Evolutionary conservation across 2,329 filamentous ascomycete species (phyloP).

Genomic region (Colletotrichum orchidophilum): DNA sequence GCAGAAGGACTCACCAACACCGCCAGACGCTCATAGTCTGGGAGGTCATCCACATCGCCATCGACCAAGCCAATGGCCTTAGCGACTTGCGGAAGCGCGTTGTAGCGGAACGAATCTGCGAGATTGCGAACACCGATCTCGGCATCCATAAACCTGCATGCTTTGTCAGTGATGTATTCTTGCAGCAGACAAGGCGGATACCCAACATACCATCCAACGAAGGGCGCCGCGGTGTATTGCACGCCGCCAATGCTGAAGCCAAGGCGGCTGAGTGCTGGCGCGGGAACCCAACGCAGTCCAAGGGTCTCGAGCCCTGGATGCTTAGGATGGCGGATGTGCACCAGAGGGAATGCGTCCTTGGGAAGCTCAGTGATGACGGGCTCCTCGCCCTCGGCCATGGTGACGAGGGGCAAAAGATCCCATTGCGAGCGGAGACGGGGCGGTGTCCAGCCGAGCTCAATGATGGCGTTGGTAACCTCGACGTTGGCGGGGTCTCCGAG

Average conservation of each 20-base stretch:
- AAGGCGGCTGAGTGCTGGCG: constrained; percentile 30
- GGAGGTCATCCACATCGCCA: constrained; percentile 24
- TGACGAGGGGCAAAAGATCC: constrained; percentile 28
- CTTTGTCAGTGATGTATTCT: not conserved
- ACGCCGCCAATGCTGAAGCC: constrained; percentile 32
- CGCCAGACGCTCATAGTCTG: constrained; percentile 30
- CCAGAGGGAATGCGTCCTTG: constrained; percentile 26
- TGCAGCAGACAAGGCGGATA: too few relatives aligned
- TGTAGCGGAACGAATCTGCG: constrained; percentile 30
- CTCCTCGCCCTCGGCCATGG: constrained; percentile 29
- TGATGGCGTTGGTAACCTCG: constrained; percentile 29
- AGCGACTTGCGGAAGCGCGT: constrained; percentile 26
- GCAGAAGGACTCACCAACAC: constrained; percentile 13
- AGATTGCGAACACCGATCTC: constrained; percentile 30
- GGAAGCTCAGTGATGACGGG: constrained; percentile 31
- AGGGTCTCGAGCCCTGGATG: constrained; percentile 26
- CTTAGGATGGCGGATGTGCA: constrained; percentile 31
- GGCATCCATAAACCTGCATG: constrained; percentile 29
- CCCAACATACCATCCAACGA: constrained; percentile 20
- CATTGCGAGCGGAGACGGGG: constrained; percentile 30
- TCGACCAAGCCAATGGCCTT: constrained; percentile 27
- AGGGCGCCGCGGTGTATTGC: constrained; percentile 29
- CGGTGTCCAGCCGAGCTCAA: constrained; percentile 30
- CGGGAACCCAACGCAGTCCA: constrained; percentile 32
- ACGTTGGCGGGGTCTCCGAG: constrained; percentile 29